phyloP scores from a whole-genome alignment of 768 basidiomycete genomes.

The Kwoniella heveanensis region DNA sequence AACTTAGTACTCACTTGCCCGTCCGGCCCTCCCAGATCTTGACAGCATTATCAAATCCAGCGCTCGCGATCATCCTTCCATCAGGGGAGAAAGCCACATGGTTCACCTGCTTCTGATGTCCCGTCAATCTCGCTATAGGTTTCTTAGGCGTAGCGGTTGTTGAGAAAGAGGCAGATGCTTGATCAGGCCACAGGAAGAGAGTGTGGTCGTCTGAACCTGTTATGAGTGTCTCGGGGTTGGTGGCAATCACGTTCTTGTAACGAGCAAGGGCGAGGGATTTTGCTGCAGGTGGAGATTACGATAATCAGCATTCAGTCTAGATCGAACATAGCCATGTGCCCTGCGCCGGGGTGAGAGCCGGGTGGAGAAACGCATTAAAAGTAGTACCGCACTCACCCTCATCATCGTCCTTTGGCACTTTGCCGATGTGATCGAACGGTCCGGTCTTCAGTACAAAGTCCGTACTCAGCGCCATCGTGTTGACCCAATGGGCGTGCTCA shows the following conservation, averaged over 20 bases:
- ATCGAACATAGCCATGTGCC: too few relatives aligned
- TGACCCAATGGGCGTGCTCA: constrained; percentile 99
- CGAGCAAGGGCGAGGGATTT: constrained; percentile 73
- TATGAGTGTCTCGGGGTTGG: constrained; percentile 83
- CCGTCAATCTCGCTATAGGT: constrained; percentile 77
- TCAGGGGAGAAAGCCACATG: constrained; percentile 95
- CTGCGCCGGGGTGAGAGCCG: too few relatives aligned
- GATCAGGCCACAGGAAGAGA: constrained; percentile 90
- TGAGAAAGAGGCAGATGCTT: constrained; percentile 58
- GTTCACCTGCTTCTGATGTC: constrained; percentile 91
- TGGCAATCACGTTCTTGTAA: constrained; percentile 64
- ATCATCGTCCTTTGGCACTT: constrained; percentile 74
- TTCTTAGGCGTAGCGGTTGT: constrained; percentile 62
- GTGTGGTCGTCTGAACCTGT: constrained; percentile 98
- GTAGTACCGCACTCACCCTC: constrained; percentile 64
- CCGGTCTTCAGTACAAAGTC: constrained; percentile 94
- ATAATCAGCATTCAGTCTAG: too few relatives aligned
- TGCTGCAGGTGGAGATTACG: too few relatives aligned
- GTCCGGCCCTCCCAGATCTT: constrained; percentile 81
- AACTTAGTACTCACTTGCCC: constrained; percentile 58
- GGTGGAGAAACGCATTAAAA: too few relatives aligned
- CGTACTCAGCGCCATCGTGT: constrained; percentile 90
- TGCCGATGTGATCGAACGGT: constrained; percentile 85
- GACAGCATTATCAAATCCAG: constrained; percentile 86
- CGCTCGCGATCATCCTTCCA: constrained; percentile 86